Evolutionary conservation across 768 basidiomycete genomes (phyloP).

Genomic region (Clitopilus passeckerianus): DNA sequence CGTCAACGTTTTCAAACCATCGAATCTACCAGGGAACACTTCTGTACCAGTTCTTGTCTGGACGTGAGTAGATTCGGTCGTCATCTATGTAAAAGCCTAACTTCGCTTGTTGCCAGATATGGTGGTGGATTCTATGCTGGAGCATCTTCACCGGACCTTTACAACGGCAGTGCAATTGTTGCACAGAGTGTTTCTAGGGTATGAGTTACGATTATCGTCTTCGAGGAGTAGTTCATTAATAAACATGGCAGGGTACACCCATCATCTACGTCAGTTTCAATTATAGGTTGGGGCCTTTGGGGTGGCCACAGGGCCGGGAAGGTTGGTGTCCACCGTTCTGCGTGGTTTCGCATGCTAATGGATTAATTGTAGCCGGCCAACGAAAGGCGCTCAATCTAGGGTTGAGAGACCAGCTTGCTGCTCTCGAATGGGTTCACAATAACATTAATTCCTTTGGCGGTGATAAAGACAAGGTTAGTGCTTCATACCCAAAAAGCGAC

Average conservation of each 20-base stretch:
- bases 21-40: conserved; percentile 20
- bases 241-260: conserved; percentile 25
- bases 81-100: not conserved
- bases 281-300: conserved; percentile 26
- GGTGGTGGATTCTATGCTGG: conserved; percentile 20
- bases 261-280: conserved; percentile 44
- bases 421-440: conserved; percentile 44
- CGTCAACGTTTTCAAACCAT: conserved; percentile 54
- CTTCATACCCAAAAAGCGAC: not conserved
- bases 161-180: conserved; percentile 21
- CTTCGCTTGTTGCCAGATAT: conserved; percentile 7
- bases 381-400: conserved; percentile 31
- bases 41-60: conserved; percentile 37
- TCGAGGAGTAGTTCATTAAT: not conserved
- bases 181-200: conserved; percentile 18
- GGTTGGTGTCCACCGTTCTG: not conserved
- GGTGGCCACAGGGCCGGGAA: conserved; percentile 33
- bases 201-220: not conserved
- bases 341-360: not conserved
- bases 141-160: conserved; percentile 5
- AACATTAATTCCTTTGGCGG: conserved; percentile 56
- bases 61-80: conserved; percentile 20
- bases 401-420: conserved; percentile 32
- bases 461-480: conserved; percentile 32
- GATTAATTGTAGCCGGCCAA: not conserved